Evolutionary conservation across 225 moss, liverwort and hornwort species (phyloP).

Genomic region (Pseudoscleropodium purum): DNA sequence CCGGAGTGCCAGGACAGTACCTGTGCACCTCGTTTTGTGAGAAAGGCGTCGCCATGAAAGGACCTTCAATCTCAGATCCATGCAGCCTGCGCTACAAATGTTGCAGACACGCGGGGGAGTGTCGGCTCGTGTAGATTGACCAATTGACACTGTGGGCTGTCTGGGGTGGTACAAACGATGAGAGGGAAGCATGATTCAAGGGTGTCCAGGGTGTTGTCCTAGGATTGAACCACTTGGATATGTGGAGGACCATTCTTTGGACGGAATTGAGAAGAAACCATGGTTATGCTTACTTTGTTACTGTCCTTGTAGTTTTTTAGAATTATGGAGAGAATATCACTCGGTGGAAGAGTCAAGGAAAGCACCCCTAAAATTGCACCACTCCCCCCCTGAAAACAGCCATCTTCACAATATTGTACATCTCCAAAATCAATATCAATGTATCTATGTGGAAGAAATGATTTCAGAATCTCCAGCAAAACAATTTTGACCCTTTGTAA

Average conservation of each 20-base stretch:
- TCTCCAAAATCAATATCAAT: too few relatives aligned
- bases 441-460: too few relatives aligned
- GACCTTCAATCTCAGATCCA: neutral
- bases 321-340: neutral
- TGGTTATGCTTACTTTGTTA: neutral
- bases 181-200: neutral
- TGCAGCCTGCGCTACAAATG: neutral
- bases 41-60: too few relatives aligned
- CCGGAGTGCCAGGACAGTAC: neutral
- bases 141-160: neutral
- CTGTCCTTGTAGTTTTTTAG: neutral
- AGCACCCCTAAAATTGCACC: too few relatives aligned
- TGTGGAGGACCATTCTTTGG: neutral
- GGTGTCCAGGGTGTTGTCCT: neutral
- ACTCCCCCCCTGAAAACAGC: too few relatives aligned
- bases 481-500: too few relatives aligned
- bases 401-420: too few relatives aligned
- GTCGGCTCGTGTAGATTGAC: neutral
- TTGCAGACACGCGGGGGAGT: neutral
- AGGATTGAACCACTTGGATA: neutral
- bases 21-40: neutral
- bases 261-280: neutral
- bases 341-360: neutral
- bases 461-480: too few relatives aligned
- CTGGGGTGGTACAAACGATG: neutral